These are phyloP conservation scores for Trichoderma hamatum DNA, from an alignment of 2,329 filamentous ascomycete genomes.

Conservation along the genomic window DNA sequence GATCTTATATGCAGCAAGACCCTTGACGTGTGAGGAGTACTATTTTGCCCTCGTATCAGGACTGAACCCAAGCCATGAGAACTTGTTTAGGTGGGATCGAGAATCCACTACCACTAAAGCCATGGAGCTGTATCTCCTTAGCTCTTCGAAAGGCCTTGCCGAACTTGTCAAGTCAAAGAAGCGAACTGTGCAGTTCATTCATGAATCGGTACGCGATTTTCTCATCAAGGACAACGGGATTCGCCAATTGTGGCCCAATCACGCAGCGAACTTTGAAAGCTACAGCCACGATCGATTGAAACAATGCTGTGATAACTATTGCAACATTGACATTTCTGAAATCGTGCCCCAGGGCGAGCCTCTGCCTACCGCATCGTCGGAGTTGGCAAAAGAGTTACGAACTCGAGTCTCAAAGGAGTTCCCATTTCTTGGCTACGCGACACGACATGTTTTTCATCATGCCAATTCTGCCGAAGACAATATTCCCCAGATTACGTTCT, in stretches of 20 bases:
- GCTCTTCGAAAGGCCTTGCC: constrained; percentile 51
- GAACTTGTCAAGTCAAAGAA: constrained; percentile 40
- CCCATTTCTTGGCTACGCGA: constrained; percentile 19
- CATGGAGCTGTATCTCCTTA: constrained; percentile 41
- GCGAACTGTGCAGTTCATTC: constrained; percentile 49
- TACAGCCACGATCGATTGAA: constrained; percentile 9
- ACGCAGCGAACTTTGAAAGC: background rate
- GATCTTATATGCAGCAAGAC: constrained; percentile 53
- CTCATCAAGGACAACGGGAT: constrained; percentile 40
- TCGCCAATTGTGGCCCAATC: background rate
- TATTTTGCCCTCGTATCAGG: constrained; percentile 39
- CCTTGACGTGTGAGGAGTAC: constrained; percentile 49
- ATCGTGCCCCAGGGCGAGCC: background rate
- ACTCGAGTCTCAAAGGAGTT: background rate
- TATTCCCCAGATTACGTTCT: background rate
- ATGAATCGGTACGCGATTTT: constrained; percentile 55
- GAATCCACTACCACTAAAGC: background rate
- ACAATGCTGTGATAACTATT: constrained; percentile 5
- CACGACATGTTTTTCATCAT: constrained; percentile 9
- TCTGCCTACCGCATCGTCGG: background rate
- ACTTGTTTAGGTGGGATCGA: background rate
- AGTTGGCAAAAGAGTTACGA: background rate
- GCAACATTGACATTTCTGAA: background rate
- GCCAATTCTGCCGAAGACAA: background rate
- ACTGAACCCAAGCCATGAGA: background rate